Base-by-base conservation (phyloP, 2,329 filamentous ascomycete genomes). In the Torrubiella hemipterigena region DNA sequence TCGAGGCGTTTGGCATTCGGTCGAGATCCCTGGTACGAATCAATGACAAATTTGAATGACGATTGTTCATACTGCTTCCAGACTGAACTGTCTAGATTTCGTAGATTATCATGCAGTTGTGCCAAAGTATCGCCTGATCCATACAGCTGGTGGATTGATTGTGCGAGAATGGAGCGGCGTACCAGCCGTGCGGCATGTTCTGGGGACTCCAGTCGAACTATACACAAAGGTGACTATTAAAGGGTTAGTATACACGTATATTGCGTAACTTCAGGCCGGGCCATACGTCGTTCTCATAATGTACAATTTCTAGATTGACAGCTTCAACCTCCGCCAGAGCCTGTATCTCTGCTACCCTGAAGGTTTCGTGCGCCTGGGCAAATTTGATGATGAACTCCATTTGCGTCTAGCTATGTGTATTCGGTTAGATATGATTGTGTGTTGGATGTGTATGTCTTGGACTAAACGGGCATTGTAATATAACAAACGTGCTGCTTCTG, bases 111-210 rank as follows among this genome's bases (percentile, higher is more conserved):
- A 48, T 93, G 84, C 3, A 95, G 65, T 27, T 69, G 61, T 3
- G 73, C 59, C 45, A 93, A 78, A 27, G 66, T 75, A 9, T 59
- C 46, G 11, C 81, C 87, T 21, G 63, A 60, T 13, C 81, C 89
- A 89, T 91, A 96, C 39, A 95, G 71, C 50, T 93, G 85, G 59
- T 91, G 83, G 42, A 96, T 81, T 27, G 73, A 77, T 56, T 86
- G 82, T 16, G 76, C 74, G 30, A 96, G 68, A 42, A 96, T 81
- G 28, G 83, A 85, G 39, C 89, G 79, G 30, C 66, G 62, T 29
- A 93, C 67, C 15, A 96, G 65, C 7, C 61, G 60, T 30, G 63
- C 63, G 6, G 86, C 86, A 15, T 73, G 72, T 15, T 67, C 63
- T 39, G 68, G 63, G 25, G 81, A 75, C 22, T 70, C 65, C 11